Percentiles rank a stretch among this genome's conserved stretches.
phyloP scores from a whole-genome alignment of 2,329 filamentous ascomycete genomes.

The Fusarium sp. region DNA sequence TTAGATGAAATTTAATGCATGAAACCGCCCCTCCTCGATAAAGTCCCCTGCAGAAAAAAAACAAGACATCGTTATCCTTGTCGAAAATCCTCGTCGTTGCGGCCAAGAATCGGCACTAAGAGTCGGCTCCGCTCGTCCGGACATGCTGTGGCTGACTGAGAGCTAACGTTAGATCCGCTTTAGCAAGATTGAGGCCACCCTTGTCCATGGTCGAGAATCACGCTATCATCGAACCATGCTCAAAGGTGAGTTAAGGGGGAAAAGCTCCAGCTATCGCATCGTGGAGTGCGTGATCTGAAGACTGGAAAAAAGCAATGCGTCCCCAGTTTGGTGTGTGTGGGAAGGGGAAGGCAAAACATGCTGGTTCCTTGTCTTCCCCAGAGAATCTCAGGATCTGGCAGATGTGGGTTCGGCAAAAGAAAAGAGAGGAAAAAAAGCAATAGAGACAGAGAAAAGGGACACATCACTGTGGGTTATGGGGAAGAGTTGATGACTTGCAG shows the following conservation, averaged over 20 bases:
- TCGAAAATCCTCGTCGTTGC: background rate
- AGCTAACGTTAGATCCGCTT: background rate
- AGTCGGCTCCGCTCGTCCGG: conserved; percentile 32
- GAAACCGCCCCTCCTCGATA: background rate
- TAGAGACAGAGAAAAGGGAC: background rate
- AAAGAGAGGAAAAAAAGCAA: conserved; percentile 3
- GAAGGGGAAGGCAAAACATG: background rate
- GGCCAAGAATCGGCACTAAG: background rate
- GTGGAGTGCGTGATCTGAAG: background rate
- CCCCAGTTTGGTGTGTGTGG: background rate
- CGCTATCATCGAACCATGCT: background rate
- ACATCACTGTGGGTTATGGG: background rate
- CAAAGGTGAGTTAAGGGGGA: background rate
- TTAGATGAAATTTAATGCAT: conserved; percentile 13
- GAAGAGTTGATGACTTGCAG: background rate
- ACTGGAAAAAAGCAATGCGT: background rate
- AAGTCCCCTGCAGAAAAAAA: background rate
- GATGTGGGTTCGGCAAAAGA: background rate
- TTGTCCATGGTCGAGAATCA: background rate
- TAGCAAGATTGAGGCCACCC: background rate
- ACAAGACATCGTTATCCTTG: conserved; percentile 5
- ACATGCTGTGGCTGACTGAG: conserved; percentile 11
- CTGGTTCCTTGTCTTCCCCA: conserved; percentile 8
- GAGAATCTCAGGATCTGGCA: background rate
- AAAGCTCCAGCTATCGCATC: background rate